phyloP scores from a whole-genome alignment of 2,329 filamentous ascomycete genomes.

The Paecilomyces dactylethromorphus region DNA sequence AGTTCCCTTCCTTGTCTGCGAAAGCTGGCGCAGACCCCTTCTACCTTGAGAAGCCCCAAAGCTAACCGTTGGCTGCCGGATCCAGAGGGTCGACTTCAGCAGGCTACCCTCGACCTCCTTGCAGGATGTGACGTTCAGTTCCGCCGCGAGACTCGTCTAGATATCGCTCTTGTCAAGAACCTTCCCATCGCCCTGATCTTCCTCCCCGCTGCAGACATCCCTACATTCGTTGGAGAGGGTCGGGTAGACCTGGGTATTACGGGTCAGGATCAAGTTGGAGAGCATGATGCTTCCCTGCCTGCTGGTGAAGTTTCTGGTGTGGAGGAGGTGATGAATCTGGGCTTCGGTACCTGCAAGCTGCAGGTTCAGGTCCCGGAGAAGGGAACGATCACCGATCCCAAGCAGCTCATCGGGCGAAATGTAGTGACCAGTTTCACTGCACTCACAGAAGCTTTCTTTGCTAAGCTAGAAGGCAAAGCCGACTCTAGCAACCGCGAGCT shows the following conservation, averaged over 20 bases:
- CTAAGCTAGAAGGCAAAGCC: constrained; percentile 56
- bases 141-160: constrained; percentile 85
- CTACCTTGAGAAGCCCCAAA: neutral
- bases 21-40: constrained; percentile 2
- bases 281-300: constrained; percentile 63
- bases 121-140: constrained; percentile 95
- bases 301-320: constrained; percentile 50
- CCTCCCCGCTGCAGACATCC: constrained; percentile 93
- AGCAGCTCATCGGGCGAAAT: constrained; percentile 82
- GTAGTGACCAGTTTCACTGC: constrained; percentile 93
- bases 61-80: neutral
- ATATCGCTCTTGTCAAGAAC: constrained; percentile 97
- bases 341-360: constrained; percentile 83
- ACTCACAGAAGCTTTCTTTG: constrained; percentile 77
- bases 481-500: constrained; percentile 46
- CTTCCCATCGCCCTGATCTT: constrained; percentile 92
- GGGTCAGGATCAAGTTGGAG: constrained; percentile 83
- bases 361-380: constrained; percentile 96
- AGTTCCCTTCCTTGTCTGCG: constrained; percentile 35
- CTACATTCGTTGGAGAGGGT: constrained; percentile 93
- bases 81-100: constrained; percentile 84
- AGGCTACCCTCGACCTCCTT: constrained; percentile 81
- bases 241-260: constrained; percentile 92
- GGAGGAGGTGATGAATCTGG: constrained; percentile 82
- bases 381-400: constrained; percentile 61